Conservation (phyloP, 805 yeast genomes). For the Priceomyces fermenticarens region DNA sequence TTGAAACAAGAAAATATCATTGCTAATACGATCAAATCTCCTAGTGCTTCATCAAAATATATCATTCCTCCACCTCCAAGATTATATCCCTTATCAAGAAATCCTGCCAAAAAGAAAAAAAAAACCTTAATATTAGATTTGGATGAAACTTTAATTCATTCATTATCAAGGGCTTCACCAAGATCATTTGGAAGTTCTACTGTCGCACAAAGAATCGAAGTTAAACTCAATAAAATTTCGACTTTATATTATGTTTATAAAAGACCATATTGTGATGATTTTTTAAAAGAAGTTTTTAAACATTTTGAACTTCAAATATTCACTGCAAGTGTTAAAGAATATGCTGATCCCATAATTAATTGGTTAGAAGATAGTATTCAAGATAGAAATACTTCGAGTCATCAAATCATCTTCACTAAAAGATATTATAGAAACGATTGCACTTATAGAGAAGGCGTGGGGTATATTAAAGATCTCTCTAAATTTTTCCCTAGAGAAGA, state of each 20-base stretch:
- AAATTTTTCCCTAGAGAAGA: constrained; percentile 55
- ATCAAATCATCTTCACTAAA: constrained; percentile 34
- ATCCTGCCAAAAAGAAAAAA: constrained; percentile 37
- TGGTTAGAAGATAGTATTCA: constrained; percentile 69
- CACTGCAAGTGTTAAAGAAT: constrained; percentile 92
- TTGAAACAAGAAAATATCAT: constrained; percentile 39
- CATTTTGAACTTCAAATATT: constrained; percentile 91
- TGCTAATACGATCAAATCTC: constrained; percentile 40
- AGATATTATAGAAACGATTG: constrained; percentile 82
- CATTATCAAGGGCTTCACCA: constrained; percentile 67
- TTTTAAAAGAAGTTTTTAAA: constrained; percentile 68
- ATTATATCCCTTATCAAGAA: constrained; percentile 38
- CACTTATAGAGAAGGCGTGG: constrained; percentile 70
- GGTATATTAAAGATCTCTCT: constrained; percentile 61
- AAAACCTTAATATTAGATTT: constrained; percentile 83
- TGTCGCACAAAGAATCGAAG: constrained; percentile 75
- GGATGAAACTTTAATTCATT: constrained; percentile 93
- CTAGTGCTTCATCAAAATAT: constrained; percentile 39
- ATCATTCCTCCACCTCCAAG: constrained; percentile 46
- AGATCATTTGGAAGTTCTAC: constrained; percentile 35
- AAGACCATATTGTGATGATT: constrained; percentile 87
- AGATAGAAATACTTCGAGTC: constrained; percentile 9
- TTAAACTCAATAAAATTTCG: constrained; percentile 62
- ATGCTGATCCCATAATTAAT: constrained; percentile 96
- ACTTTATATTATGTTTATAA: constrained; percentile 87